These are phyloP conservation scores for Margaritispora aquatica DNA, from an alignment of 495 filamentous ascomycete species.

Conservation along the genomic window DNA sequence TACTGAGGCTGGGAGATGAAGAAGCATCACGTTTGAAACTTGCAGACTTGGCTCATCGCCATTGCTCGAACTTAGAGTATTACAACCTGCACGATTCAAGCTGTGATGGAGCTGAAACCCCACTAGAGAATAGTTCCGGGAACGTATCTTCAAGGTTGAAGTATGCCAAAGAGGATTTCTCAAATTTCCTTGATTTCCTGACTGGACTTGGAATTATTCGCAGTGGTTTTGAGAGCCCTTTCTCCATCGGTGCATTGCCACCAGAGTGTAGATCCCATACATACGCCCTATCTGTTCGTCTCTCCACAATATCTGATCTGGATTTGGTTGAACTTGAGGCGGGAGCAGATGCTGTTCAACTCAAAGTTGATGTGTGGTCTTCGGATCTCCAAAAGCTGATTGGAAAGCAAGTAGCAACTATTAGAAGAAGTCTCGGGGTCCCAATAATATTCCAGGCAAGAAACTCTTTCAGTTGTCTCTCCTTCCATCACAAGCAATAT, in stretches of 20 bases:
- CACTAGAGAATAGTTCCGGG: constrained; percentile 31
- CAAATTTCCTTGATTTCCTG: constrained; percentile 61
- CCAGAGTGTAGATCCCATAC: constrained; percentile 60
- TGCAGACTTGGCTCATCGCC: constrained; percentile 48
- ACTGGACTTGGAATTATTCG: constrained; percentile 47
- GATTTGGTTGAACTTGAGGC: constrained; percentile 61
- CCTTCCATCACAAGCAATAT: too few relatives aligned
- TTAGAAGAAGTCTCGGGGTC: constrained; percentile 51
- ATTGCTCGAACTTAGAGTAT: constrained; percentile 73
- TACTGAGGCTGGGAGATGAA: constrained; percentile 55
- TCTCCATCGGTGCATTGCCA: constrained; percentile 62
- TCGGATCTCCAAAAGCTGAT: constrained; percentile 37
- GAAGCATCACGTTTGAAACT: constrained; percentile 44
- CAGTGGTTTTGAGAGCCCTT: constrained; percentile 61
- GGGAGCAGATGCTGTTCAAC: constrained; percentile 64
- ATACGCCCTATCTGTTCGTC: constrained; percentile 56
- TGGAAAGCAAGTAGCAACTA: constrained; percentile 38
- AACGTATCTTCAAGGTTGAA: constrained; percentile 62
- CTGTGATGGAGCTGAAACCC: constrained; percentile 25
- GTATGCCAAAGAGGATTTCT: constrained; percentile 67
- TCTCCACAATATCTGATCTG: constrained; percentile 45
- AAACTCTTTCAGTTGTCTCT: background rate
- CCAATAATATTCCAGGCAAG: constrained; percentile 58
- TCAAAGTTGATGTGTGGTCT: constrained; percentile 60
- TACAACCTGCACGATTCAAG: constrained; percentile 60